Conservation (phyloP, 192 early-diverging fungal species). For the Entomortierella beljakovae region DNA sequence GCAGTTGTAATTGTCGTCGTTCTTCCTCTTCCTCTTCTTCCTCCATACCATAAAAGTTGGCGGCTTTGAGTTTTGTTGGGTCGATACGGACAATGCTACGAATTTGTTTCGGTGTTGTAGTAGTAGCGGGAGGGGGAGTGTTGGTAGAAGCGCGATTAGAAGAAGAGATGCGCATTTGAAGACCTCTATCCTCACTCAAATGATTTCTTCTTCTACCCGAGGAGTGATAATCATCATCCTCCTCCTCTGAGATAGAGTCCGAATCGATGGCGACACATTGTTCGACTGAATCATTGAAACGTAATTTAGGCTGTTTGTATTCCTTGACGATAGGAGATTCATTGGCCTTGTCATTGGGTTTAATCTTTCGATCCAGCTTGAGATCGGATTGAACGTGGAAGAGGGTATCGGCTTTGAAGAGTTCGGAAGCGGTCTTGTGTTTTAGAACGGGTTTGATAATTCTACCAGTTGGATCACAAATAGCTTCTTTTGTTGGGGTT, state of each 20-base stretch:
- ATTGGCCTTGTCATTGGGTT: conserved; percentile 29
- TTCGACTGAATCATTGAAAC: conserved; percentile 69
- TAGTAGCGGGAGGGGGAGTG: too few species aligned
- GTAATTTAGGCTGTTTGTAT: conserved; percentile 59
- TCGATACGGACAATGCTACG: conserved; percentile 46
- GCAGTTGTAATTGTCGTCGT: too few species aligned
- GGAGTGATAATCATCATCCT: conserved; percentile 7
- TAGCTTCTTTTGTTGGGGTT: not conserved
- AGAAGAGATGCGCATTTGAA: conserved; percentile 46
- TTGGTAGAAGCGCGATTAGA: too few species aligned
- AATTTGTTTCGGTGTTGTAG: not conserved
- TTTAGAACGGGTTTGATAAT: conserved; percentile 66
- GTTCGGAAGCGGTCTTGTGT: conserved; percentile 61
- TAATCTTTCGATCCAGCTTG: conserved; percentile 30
- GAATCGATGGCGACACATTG: conserved; percentile 64
- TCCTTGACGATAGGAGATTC: conserved; percentile 58
- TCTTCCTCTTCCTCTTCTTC: too few species aligned
- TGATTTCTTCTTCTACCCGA: not conserved
- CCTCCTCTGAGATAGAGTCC: conserved; percentile 48
- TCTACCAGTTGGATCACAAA: not conserved
- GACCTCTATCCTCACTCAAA: conserved; percentile 34
- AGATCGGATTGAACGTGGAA: conserved; percentile 49
- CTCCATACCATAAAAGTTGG: conserved; percentile 13
- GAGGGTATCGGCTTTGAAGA: conserved; percentile 53
- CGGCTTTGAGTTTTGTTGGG: conserved; percentile 39